phyloP scores from a whole-genome alignment of 352 stramenopile genomes.

The Aphanomyces euteiches region DNA sequence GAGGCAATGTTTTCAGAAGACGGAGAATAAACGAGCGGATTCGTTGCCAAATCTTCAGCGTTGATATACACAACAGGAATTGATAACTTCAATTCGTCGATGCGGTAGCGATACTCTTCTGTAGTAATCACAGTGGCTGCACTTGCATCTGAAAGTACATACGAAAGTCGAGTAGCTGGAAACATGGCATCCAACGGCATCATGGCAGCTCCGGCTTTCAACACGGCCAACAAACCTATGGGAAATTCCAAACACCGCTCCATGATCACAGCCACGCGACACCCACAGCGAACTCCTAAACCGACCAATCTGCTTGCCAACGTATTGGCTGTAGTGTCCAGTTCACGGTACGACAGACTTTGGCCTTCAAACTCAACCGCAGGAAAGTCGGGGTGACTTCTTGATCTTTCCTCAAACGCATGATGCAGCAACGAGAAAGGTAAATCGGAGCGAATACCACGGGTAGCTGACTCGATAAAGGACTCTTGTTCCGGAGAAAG shows the following conservation, averaged over 20 bases:
- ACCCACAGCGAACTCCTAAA: neutral
- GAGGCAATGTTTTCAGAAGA: neutral
- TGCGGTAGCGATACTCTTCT: neutral
- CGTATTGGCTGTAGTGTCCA: conserved; percentile 27
- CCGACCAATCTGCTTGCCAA: neutral
- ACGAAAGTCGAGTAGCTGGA: neutral
- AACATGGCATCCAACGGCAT: neutral
- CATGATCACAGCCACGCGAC: neutral
- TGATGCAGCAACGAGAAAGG: neutral
- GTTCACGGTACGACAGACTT: conserved; percentile 37
- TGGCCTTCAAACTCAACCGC: conserved; percentile 29
- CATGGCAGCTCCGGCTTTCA: neutral
- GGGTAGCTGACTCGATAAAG: neutral
- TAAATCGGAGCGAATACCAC: neutral
- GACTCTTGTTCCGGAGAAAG: neutral
- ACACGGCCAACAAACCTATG: neutral
- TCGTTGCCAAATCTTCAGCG: neutral
- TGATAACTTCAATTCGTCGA: neutral
- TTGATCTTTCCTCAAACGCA: conserved; percentile 3
- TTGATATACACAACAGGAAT: neutral
- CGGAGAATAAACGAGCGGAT: conserved; percentile 12
- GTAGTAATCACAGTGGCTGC: conserved; percentile 21
- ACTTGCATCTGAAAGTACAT: neutral
- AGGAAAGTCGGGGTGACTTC: conserved; percentile 30
- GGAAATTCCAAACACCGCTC: conserved; percentile 5